Percentiles rank a stretch among this genome's conserved stretches.
Evolutionary conservation across 1,284 basidiomycete genomes (phyloP).

Genomic region (Ustilago lituana): DNA sequence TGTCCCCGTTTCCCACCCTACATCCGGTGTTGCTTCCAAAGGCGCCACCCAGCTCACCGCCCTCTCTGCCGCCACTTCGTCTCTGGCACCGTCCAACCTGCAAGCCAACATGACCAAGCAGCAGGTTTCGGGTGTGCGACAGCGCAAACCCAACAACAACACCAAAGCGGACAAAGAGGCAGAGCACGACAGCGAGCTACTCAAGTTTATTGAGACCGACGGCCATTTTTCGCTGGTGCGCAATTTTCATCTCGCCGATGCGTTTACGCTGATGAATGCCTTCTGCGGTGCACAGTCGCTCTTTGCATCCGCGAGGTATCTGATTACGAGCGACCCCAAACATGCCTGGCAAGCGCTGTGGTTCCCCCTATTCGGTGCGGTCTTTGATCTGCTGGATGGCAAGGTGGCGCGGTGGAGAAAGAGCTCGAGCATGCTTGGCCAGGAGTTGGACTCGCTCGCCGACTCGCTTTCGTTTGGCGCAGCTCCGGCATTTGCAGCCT

Average conservation of each 20-base stretch:
- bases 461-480: slow-evolving; percentile 99
- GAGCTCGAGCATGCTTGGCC: slow-evolving; percentile 93
- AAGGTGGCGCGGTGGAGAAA: slow-evolving; percentile 98
- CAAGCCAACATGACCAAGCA: slow-evolving; percentile 51
- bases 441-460: slow-evolving; percentile 95
- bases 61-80: slow-evolving; percentile 17
- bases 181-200: slow-evolving; percentile 40
- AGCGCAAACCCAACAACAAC: slow-evolving; percentile 44
- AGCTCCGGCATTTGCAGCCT: slow-evolving; percentile 90
- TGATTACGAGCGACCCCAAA: slow-evolving; percentile 79
- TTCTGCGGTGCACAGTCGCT: slow-evolving; percentile 97
- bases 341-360: slow-evolving; percentile 76
- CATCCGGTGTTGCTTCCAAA: slow-evolving; percentile 41
- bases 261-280: slow-evolving; percentile 99
- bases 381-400: slow-evolving; percentile 97
- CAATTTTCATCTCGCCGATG: slow-evolving; percentile 96
- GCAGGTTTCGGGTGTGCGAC: slow-evolving; percentile 23
- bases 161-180: background rate
- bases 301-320: slow-evolving; percentile 89
- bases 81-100: slow-evolving; percentile 39
- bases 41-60: slow-evolving; percentile 36
- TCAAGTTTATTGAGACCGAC: slow-evolving; percentile 63
- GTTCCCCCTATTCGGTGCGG: slow-evolving; percentile 91
- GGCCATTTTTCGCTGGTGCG: slow-evolving; percentile 69
- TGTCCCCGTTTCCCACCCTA: slow-evolving; percentile 23